Evolutionary conservation across 495 filamentous ascomycete species (phyloP), one percentile per base, ranked within the genome.

Genomic region (Achaetomiella virescens): DNA sequence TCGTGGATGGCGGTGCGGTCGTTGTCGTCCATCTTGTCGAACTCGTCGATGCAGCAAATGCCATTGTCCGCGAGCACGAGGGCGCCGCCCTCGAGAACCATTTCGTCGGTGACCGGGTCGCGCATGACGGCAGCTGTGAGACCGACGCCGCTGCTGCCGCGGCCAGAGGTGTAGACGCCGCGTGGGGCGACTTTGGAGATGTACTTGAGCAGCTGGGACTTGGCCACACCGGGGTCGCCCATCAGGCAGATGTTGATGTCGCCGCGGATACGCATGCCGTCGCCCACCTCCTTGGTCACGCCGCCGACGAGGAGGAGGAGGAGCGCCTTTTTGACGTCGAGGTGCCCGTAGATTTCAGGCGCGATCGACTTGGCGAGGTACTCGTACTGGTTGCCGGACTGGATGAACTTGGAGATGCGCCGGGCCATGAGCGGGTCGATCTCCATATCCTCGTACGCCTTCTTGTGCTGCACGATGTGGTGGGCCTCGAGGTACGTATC

Each of bases 41-140:
- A 98, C 70, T 98, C 93, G 76, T 98, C 93, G 72, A 98, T 98
- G 69, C 93, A 98, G 83, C 93, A 98, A 72, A 96, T 95, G 61
- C 93, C 93, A 64, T 97, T 97, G 67, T 98, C 93, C 25, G 93
- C 95, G 2, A 98, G 78, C 31, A 98, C 93, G 21, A 98, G 78
- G 14, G 93, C 93, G 70, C 93, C 93, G 36, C 95, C 95, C 74
- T 98, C 93, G 38, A 98, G 80, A 12, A 98, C 87, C 95, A 98
- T 97, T 69, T 98, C 93, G 67, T 98, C 93, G 0, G 93, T 98
- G 31, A 97, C 91, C 2, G 93, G 93, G 66, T 98, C 93, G 52
- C 93, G 86, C 93, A 98, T 98, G 14, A 98, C 92, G 12, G 93
- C 93, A 3, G 93, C 93, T 10, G 93, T 98, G 52, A 98, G 83